Conservation (phyloP, 2,329 filamentous ascomycete species). For the Apiospora marii region DNA sequence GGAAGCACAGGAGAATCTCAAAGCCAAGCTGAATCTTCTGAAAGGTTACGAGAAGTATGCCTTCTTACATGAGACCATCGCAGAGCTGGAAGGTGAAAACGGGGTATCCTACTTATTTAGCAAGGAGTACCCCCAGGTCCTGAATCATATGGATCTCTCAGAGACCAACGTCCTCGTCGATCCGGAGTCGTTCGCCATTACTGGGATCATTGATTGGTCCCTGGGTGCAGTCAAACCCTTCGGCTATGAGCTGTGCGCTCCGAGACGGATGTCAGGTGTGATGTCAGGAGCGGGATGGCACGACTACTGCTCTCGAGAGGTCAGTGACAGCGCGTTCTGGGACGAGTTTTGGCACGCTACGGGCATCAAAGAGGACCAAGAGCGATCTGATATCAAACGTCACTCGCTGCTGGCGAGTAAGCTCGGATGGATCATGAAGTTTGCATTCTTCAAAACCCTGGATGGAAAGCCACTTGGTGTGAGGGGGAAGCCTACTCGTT, state of each 20-base stretch:
- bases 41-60: neutral
- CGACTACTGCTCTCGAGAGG: neutral
- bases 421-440: neutral
- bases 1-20: neutral
- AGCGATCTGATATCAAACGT: neutral
- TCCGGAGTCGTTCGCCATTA: neutral
- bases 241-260: neutral
- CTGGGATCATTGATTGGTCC: neutral
- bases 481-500: neutral
- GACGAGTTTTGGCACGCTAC: neutral
- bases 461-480: too few species aligned
- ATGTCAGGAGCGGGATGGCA: neutral
- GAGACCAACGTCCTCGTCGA: neutral
- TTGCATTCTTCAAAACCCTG: neutral
- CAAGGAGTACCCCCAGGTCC: neutral
- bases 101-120: neutral
- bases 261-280: neutral
- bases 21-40: neutral
- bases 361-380: neutral
- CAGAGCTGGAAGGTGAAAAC: neutral
- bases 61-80: neutral
- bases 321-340: neutral
- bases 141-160: neutral
- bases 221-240: neutral
- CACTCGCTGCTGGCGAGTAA: neutral